phyloP scores from a whole-genome alignment of 345 rosid genomes.

The Arabidopsis suecica region DNA sequence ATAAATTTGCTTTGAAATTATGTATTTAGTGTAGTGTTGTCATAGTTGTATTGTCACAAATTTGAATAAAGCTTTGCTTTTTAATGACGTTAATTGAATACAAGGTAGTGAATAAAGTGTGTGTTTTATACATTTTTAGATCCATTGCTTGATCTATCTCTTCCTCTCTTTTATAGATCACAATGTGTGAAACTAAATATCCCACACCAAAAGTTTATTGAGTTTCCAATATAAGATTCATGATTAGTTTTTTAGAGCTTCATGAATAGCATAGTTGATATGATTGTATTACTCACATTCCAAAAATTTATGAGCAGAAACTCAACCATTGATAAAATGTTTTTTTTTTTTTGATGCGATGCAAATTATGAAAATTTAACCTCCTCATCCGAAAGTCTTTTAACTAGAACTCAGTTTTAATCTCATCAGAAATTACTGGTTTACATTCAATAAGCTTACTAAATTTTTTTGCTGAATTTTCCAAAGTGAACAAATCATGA shows the following conservation, averaged over 20 bases:
- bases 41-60: neutral
- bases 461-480: too few species aligned
- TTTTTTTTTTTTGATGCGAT: too few species aligned
- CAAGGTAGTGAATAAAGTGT: neutral
- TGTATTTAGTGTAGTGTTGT: neutral
- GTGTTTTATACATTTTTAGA: neutral
- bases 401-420: too few species aligned
- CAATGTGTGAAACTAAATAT: neutral
- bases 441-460: too few species aligned
- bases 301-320: too few species aligned
- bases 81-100: neutral
- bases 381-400: too few species aligned
- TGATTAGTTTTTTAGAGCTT: neutral
- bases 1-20: neutral
- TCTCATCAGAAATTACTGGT: too few species aligned
- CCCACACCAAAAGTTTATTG: neutral
- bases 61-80: neutral
- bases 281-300: too few species aligned
- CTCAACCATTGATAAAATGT: too few species aligned
- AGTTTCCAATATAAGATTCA: neutral
- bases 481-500: neutral
- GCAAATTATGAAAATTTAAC: neutral
- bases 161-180: too few species aligned
- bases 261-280: too few species aligned
- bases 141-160: neutral